Percentiles rank a stretch among this genome's conserved stretches.
These are phyloP conservation scores for Quercus lobata DNA, from an alignment of 331 rosid species.

Conservation along the genomic window DNA sequence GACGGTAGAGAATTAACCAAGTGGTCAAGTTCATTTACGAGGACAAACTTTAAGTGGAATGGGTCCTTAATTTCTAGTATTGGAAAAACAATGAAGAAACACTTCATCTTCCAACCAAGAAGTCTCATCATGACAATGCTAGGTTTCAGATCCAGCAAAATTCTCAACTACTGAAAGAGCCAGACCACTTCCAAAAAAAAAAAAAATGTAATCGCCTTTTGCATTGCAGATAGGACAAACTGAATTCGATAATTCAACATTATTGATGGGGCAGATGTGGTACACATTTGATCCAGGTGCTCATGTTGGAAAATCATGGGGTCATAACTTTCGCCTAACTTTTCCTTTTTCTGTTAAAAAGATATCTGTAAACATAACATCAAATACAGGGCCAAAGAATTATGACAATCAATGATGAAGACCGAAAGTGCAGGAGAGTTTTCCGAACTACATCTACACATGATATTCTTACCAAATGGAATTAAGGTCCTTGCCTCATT, in stretches of 20 bases:
- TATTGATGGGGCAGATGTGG: conserved; percentile 26
- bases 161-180: conserved; percentile 14
- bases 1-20: neutral
- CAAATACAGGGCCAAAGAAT: neutral
- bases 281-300: conserved; percentile 36
- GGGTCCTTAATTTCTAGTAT: conserved; percentile 6
- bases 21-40: neutral
- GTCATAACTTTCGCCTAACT: conserved; percentile 1
- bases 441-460: neutral
- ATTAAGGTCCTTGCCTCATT: neutral
- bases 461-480: neutral
- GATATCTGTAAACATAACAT: neutral
- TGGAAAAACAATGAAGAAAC: conserved; percentile 3
- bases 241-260: conserved; percentile 24
- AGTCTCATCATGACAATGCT: conserved; percentile 16
- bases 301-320: conserved; percentile 18
- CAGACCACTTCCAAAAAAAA: neutral
- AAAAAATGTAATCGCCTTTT: neutral
- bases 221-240: conserved; percentile 28
- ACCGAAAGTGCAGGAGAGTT: neutral
- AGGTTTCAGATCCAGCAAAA: conserved; percentile 16
- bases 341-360: neutral
- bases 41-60: neutral
- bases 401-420: neutral
- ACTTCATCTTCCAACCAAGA: neutral